Conservation (phyloP, 768 basidiomycete genomes). For the Hygrocybe punicea region DNA sequence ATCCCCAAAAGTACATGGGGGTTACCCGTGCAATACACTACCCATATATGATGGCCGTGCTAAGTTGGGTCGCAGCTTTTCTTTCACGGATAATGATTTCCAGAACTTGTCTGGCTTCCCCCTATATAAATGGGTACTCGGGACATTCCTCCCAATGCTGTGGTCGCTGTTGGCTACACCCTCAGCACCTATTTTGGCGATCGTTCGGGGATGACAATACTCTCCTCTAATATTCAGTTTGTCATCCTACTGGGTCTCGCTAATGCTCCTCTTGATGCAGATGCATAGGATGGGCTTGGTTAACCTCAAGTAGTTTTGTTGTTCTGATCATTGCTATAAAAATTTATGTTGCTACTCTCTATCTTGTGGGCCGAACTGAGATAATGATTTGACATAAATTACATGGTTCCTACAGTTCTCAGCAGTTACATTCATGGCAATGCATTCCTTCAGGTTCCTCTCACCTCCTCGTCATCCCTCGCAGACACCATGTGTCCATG, state of each 20-base stretch:
- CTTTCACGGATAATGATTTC: neutral
- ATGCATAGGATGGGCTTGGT: neutral
- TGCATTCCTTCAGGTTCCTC: too few species aligned
- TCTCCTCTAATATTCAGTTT: constrained; percentile 1
- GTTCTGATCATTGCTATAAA: too few species aligned
- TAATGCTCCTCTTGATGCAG: neutral
- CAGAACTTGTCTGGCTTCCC: neutral
- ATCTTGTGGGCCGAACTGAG: too few species aligned
- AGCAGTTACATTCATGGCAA: too few species aligned
- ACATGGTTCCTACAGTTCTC: too few species aligned
- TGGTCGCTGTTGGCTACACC: constrained; percentile 1
- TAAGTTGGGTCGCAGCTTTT: neutral
- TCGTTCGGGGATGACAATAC: neutral
- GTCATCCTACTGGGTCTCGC: neutral
- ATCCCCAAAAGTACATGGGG: too few species aligned
- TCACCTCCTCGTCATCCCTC: too few species aligned
- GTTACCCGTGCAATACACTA: too few species aligned
- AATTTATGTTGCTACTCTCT: too few species aligned
- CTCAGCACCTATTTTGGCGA: neutral
- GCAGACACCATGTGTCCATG: too few species aligned
- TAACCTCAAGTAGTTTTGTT: neutral
- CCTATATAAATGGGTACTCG: neutral
- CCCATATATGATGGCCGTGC: neutral
- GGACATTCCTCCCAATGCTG: neutral
- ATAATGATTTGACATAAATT: too few species aligned